A percentile compares a stretch with the other conserved stretches of the same genome.
phyloP scores from a whole-genome alignment of 495 filamentous ascomycete species.

The Penicillium canescens region DNA sequence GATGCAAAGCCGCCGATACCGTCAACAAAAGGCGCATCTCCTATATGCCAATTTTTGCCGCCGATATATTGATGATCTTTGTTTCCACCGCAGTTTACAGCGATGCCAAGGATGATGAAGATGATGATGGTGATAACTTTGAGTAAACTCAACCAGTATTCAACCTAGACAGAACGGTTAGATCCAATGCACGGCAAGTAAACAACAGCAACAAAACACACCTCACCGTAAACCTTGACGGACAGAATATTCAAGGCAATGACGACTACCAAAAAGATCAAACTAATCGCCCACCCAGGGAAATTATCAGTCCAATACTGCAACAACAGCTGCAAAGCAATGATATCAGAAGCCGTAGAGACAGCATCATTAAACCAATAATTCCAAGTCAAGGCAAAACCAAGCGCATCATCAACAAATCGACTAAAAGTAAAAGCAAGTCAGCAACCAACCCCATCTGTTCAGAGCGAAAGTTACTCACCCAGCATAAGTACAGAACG shows the following conservation, averaged over 20 bases:
- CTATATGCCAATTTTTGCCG: slow-evolving; percentile 43
- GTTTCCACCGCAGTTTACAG: slow-evolving; percentile 52
- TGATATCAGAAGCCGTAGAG: slow-evolving; percentile 54
- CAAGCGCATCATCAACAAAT: slow-evolving; percentile 58
- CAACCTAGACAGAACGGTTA: slow-evolving; percentile 32
- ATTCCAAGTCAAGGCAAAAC: slow-evolving; percentile 55
- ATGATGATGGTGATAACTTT: slow-evolving; percentile 58
- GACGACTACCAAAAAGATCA: slow-evolving; percentile 54
- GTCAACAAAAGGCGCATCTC: slow-evolving; percentile 53
- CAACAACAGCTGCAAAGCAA: slow-evolving; percentile 54
- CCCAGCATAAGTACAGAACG: slow-evolving; percentile 54
- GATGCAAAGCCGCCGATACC: slow-evolving; percentile 55
- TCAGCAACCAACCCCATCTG: background rate
- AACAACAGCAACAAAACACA: slow-evolving; percentile 17
- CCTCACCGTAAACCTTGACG: slow-evolving; percentile 55
- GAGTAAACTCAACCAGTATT: slow-evolving; percentile 56
- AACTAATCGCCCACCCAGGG: slow-evolving; percentile 50
- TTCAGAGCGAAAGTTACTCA: slow-evolving; percentile 22
- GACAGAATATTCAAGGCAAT: slow-evolving; percentile 51
- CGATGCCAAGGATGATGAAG: slow-evolving; percentile 53
- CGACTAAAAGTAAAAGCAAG: slow-evolving; percentile 33
- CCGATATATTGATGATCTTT: slow-evolving; percentile 46
- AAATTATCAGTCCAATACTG: slow-evolving; percentile 55
- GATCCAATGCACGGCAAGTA: background rate
- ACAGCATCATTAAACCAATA: slow-evolving; percentile 64